Percentiles rank a stretch among this genome's conserved stretches.
These are phyloP conservation scores for Stropharia rugosoannulata DNA, from an alignment of 768 basidiomycete genomes.

Conservation along the genomic window DNA sequence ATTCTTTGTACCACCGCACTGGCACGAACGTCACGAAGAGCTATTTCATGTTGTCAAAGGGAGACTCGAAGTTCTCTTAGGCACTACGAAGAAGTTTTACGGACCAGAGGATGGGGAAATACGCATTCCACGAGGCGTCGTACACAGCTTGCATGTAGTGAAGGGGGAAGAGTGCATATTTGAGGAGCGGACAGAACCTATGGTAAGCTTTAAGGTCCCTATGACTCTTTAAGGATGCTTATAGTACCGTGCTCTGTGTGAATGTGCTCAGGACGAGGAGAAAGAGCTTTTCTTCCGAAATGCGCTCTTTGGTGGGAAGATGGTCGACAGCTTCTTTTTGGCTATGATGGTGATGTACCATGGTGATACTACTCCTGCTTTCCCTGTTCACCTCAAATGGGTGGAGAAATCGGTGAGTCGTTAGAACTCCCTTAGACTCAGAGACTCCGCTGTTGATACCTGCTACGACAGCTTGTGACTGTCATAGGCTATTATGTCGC, in stretches of 20 bases:
- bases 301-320: constrained; percentile 16
- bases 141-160: constrained; percentile 24
- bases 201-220: constrained; percentile 17
- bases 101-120: constrained; percentile 31
- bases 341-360: constrained; percentile 22
- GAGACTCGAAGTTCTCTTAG: constrained; percentile 26
- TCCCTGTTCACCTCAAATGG: constrained; percentile 27
- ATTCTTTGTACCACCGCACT: constrained; percentile 29
- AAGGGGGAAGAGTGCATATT: constrained; percentile 26
- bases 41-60: constrained; percentile 28
- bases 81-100: constrained; percentile 19
- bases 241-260: background rate
- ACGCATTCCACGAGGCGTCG: constrained; percentile 23
- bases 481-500: constrained; percentile 25
- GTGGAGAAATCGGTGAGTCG: constrained; percentile 27
- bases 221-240: background rate
- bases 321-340: constrained; percentile 17
- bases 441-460: background rate
- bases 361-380: constrained; percentile 23
- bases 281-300: constrained; percentile 36
- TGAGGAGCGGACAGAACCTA: constrained; percentile 30
- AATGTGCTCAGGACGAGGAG: constrained; percentile 21
- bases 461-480: constrained; percentile 18
- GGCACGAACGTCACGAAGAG: constrained; percentile 35
- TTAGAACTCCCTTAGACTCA: background rate